Conservation (phyloP, 495 filamentous ascomycete species). For the Podospora australis region DNA sequence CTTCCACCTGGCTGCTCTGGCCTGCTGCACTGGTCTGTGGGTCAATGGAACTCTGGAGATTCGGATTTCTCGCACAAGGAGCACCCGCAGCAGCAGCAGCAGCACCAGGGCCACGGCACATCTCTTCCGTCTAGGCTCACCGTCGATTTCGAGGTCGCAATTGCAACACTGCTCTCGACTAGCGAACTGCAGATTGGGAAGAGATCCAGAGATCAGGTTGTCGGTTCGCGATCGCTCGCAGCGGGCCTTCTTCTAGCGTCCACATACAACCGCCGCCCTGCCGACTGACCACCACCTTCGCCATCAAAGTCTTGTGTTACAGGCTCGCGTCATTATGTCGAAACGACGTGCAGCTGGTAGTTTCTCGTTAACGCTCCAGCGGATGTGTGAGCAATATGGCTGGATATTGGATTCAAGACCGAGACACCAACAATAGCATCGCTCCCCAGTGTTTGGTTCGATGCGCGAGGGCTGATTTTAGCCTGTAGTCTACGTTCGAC, state of each 20-base stretch:
- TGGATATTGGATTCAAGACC: slow-evolving; percentile 8
- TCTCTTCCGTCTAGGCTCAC: neutral
- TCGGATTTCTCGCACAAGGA: too few relatives aligned
- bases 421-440: slow-evolving; percentile 12
- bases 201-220: neutral
- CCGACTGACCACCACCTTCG: neutral
- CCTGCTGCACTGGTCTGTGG: too few relatives aligned
- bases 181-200: slow-evolving; percentile 2
- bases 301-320: neutral
- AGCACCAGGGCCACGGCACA: neutral
- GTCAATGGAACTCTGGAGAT: too few relatives aligned
- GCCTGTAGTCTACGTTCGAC: slow-evolving; percentile 19
- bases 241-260: slow-evolving; percentile 2
- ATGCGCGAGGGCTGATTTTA: slow-evolving; percentile 12
- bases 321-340: slow-evolving; percentile 1
- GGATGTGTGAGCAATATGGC: slow-evolving; percentile 7
- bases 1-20: neutral
- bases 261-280: neutral
- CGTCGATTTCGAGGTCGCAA: neutral
- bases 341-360: neutral
- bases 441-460: slow-evolving; percentile 14
- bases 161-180: neutral
- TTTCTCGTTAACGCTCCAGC: neutral
- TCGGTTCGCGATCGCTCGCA: neutral
- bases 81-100: too few relatives aligned